A percentile compares a stretch with the other conserved stretches of the same genome.
phyloP scores from a whole-genome alignment of 805 yeast genomes.

The Metschnikowia similis region DNA sequence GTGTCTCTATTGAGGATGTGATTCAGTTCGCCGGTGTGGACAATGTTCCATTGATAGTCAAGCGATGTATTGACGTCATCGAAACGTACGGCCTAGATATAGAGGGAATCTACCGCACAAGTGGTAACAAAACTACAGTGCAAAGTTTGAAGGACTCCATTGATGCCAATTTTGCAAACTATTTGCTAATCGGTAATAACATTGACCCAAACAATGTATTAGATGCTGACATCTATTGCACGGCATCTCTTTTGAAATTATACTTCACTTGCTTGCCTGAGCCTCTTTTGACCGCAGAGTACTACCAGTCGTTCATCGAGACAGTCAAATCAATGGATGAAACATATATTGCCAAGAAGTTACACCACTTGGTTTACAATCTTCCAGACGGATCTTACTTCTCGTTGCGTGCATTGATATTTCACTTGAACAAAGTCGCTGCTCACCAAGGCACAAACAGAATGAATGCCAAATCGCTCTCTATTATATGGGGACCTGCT shows the following conservation, averaged over 20 bases:
- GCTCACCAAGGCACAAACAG: slow-evolving; percentile 60
- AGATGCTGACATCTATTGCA: slow-evolving; percentile 79
- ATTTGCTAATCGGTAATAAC: slow-evolving; percentile 38
- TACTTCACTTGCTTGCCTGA: slow-evolving; percentile 85
- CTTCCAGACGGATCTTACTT: slow-evolving; percentile 94
- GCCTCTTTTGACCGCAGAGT: slow-evolving; percentile 68
- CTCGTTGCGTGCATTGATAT: slow-evolving; percentile 76
- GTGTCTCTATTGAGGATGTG: slow-evolving; percentile 73
- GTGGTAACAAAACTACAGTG: slow-evolving; percentile 73
- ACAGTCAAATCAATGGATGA: slow-evolving; percentile 54
- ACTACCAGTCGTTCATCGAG: slow-evolving; percentile 57
- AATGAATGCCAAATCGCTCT: slow-evolving; percentile 77
- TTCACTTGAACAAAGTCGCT: slow-evolving; percentile 78
- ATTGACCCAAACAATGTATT: slow-evolving; percentile 44
- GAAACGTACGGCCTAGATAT: slow-evolving; percentile 79
- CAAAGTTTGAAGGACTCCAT: slow-evolving; percentile 68
- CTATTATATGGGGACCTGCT: slow-evolving; percentile 95
- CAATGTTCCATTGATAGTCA: slow-evolving; percentile 86
- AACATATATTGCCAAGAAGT: slow-evolving; percentile 56
- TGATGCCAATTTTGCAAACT: slow-evolving; percentile 69
- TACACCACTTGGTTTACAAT: slow-evolving; percentile 84
- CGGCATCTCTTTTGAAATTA: slow-evolving; percentile 82
- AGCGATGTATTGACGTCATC: slow-evolving; percentile 80
- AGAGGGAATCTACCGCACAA: slow-evolving; percentile 86
- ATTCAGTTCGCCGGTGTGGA: slow-evolving; percentile 79